A percentile compares a stretch with the other conserved stretches of the same genome.
Evolutionary conservation across 1,139 yeast species (phyloP).

Genomic region (Geotrichum candidum): DNA sequence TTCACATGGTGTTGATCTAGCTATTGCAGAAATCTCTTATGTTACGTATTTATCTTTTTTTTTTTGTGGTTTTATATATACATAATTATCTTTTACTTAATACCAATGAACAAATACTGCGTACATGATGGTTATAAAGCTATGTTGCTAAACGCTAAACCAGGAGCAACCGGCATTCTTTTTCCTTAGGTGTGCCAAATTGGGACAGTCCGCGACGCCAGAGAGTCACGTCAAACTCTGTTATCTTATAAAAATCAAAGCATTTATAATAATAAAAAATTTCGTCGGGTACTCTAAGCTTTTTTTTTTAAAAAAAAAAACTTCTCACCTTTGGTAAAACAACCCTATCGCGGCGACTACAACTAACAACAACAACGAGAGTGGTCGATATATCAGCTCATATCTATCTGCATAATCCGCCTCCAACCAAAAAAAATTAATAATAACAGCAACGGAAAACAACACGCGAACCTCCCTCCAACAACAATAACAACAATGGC

Average conservation of each 20-base stretch:
- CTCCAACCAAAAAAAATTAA: background rate
- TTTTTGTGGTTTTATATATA: background rate
- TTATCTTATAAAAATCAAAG: background rate
- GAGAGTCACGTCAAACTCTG: background rate
- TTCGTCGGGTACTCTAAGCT: background rate
- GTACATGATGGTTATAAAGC: too few relatives aligned
- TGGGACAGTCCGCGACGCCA: background rate
- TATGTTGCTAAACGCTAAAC: background rate
- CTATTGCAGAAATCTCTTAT: background rate
- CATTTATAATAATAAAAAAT: background rate
- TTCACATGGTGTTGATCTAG: slow-evolving; percentile 60
- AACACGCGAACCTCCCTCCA: background rate
- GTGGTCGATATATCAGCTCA: too few relatives aligned
- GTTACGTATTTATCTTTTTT: background rate
- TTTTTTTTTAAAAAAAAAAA: background rate
- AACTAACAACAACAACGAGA: too few relatives aligned
- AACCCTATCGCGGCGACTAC: too few relatives aligned
- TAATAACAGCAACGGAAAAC: background rate
- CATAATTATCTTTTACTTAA: background rate
- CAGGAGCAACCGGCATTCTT: background rate
- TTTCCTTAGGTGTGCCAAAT: background rate
- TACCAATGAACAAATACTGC: background rate
- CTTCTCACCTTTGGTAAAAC: too few relatives aligned
- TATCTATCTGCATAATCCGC: background rate
- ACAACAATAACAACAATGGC: background rate